Conservation (phyloP, 2,329 filamentous ascomycete species). For the Pezicula rhizophila region DNA sequence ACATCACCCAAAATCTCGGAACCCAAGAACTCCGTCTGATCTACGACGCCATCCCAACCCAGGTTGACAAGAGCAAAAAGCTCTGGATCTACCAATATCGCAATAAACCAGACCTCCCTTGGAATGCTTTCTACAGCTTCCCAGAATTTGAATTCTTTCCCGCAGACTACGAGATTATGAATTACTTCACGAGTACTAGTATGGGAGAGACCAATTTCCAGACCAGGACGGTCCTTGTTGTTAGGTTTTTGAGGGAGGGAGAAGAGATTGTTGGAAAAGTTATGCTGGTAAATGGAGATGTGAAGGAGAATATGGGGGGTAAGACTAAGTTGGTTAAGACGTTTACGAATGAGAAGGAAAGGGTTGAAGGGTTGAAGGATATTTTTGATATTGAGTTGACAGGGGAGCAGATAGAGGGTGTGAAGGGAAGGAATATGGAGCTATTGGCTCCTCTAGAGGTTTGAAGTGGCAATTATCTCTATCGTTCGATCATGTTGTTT, state of each 20-base stretch:
- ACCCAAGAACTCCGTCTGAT: slow-evolving; percentile 50
- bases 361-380: slow-evolving; percentile 42
- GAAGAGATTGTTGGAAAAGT: slow-evolving; percentile 44
- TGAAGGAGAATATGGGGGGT: slow-evolving; percentile 49
- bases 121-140: slow-evolving; percentile 60
- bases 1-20: slow-evolving; percentile 35
- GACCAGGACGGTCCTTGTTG: slow-evolving; percentile 45
- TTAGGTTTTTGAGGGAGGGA: slow-evolving; percentile 47
- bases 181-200: slow-evolving; percentile 49
- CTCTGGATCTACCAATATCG: slow-evolving; percentile 61
- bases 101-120: slow-evolving; percentile 40
- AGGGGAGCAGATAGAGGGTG: slow-evolving; percentile 42
- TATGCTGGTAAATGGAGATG: slow-evolving; percentile 41
- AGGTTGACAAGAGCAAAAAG: slow-evolving; percentile 36
- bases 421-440: slow-evolving; percentile 36
- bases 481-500: too few species aligned
- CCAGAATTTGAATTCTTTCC: slow-evolving; percentile 57
- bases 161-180: slow-evolving; percentile 56
- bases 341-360: slow-evolving; percentile 45
- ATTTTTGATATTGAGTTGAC: slow-evolving; percentile 45
- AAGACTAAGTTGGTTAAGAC: slow-evolving; percentile 40
- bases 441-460: slow-evolving; percentile 3
- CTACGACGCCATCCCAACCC: slow-evolving; percentile 40
- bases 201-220: slow-evolving; percentile 53
- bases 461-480: neutral